Evolutionary conservation across 768 basidiomycete species (phyloP).

Genomic region (Imleria badia): DNA sequence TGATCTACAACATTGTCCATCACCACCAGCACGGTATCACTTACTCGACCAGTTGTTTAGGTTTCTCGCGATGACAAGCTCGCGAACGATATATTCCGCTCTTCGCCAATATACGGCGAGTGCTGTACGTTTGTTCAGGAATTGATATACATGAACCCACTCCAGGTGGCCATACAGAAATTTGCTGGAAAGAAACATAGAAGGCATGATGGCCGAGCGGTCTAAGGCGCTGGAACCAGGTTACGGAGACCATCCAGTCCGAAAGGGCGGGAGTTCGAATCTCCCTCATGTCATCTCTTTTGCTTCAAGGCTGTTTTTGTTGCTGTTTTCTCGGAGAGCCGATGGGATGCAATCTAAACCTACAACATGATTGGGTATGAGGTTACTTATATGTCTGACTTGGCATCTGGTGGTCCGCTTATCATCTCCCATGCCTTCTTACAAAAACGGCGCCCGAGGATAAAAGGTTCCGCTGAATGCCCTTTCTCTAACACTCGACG

Average conservation of each 20-base stretch:
- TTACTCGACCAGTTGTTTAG: no score
- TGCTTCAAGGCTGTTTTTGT: not conserved
- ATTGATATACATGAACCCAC: not conserved
- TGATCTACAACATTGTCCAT: no score
- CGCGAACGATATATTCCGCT: no score
- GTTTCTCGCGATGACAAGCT: no score
- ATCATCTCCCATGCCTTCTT: conserved; percentile 41
- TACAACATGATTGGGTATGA: conserved; percentile 21
- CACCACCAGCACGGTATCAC: no score
- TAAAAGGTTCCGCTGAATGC: conserved; percentile 56
- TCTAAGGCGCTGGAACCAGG: conserved; percentile 61
- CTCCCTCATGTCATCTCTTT: conserved; percentile 32
- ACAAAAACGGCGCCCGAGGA: conserved; percentile 40
- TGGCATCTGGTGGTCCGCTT: conserved; percentile 30
- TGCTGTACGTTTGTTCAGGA: no score
- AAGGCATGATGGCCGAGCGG: conserved; percentile 53
- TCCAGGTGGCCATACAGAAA: not conserved
- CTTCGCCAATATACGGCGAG: no score
- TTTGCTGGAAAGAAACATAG: not conserved
- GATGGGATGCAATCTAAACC: conserved; percentile 3
- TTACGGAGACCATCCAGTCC: conserved; percentile 26
- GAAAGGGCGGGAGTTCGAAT: conserved; percentile 37
- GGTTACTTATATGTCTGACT: conserved; percentile 22
- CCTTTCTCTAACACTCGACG: conserved; percentile 63
- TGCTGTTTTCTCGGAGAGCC: not conserved